A percentile compares a stretch with the other conserved stretches of the same genome.
These are phyloP conservation scores for Aspergillus baeticus DNA, from an alignment of 495 filamentous ascomycete genomes.

Conservation along the genomic window DNA sequence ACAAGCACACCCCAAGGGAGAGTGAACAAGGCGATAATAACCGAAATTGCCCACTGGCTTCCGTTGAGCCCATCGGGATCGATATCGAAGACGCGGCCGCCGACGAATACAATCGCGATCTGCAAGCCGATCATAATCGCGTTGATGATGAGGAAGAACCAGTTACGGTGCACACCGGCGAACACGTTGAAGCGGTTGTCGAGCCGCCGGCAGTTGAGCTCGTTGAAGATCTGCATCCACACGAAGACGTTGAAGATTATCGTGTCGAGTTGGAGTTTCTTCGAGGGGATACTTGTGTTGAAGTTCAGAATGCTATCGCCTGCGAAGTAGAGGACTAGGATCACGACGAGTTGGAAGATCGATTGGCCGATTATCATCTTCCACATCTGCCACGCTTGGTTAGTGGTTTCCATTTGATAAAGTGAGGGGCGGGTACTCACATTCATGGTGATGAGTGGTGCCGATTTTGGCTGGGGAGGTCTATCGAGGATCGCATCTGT, in stretches of 20 bases:
- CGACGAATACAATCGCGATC: constrained; percentile 77
- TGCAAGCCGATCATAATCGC: constrained; percentile 75
- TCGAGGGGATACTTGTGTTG: constrained; percentile 27
- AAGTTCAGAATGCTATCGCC: constrained; percentile 47
- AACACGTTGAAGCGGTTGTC: constrained; percentile 91
- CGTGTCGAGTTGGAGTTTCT: constrained; percentile 42
- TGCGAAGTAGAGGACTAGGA: constrained; percentile 77
- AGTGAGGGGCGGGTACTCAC: too few species aligned
- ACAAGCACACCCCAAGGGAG: constrained; percentile 72
- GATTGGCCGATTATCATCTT: constrained; percentile 93
- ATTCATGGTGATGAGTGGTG: constrained; percentile 72
- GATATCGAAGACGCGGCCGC: constrained; percentile 70
- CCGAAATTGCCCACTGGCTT: constrained; percentile 72
- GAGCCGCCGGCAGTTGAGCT: constrained; percentile 88
- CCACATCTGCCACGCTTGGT: constrained; percentile 66
- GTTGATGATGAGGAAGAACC: constrained; percentile 80
- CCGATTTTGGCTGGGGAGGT: constrained; percentile 76
- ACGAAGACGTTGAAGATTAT: constrained; percentile 93
- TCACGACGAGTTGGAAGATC: constrained; percentile 75
- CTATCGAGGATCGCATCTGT: constrained; percentile 75
- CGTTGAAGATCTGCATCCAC: constrained; percentile 97
- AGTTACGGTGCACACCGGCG: constrained; percentile 73
- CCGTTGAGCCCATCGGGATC: constrained; percentile 51
- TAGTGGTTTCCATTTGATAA: too few species aligned
- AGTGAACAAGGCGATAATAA: constrained; percentile 68